Evolutionary conservation across 2,329 filamentous ascomycete genomes (phyloP), one percentile per base, ranked within the genome.

Genomic region (Thermothelomyces thermophilus): DNA sequence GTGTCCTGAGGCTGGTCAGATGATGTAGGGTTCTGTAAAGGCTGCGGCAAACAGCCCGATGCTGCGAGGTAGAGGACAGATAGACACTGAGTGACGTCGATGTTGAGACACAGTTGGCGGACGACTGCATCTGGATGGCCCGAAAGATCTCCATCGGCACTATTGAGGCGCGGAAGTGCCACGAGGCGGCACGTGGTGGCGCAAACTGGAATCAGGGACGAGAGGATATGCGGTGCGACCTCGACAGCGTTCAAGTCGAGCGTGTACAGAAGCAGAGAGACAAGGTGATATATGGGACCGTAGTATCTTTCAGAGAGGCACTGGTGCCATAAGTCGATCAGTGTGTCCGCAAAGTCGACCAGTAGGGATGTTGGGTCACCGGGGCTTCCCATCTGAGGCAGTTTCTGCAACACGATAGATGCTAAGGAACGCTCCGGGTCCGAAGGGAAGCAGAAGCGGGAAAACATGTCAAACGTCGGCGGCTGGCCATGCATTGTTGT

Each of bases 251-350:
- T 77, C 3, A 80, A 70, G 40, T 80, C 75, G 4, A 90, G 68
- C 1, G 83, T 77, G 54, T 84, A 83, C 11, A 76, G 72, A 11
- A 89, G 62, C 30, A 87, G 70, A 19, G 83, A 77, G 19, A 86
- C 70, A 3, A 91, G 69, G 33, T 87, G 72, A 54, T 77, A 77
- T 35, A 90, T 72, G 0, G 86, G 84, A 10, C 71, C 70, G 60
- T 82, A 80, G 66, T 80, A 71, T 56, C 73, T 72, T 58, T 90
- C 85, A 10, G 76, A 70, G 6, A 83, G 68, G 62, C 86, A 90
- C 17, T 73, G 75, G 14, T 73, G 73, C 86, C 87, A 91, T 13
- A 91, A 65, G 14, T 75, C 72, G 43, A 87, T 73, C 17, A 90
- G 66, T 26, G 82, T 70, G 42, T 79, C 72, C 44, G 80, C 81